Percentiles rank a stretch among this genome's conserved stretches.
Conservation (phyloP, 2,329 filamentous ascomycete species). For the Exophiala aquamarina region DNA sequence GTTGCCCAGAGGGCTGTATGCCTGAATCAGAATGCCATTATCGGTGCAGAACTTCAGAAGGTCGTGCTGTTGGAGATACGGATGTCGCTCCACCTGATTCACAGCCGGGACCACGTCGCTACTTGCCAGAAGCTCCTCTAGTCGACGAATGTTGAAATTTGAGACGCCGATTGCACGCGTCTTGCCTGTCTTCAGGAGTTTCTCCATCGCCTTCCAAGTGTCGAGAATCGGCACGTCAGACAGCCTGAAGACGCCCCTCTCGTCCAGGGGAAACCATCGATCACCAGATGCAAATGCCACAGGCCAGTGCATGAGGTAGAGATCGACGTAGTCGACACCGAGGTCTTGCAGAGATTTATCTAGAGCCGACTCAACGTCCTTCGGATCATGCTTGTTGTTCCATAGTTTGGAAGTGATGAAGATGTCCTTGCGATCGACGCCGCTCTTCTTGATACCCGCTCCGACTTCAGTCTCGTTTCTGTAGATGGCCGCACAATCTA, state of each 20-base stretch:
- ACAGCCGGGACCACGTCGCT: conserved; percentile 48
- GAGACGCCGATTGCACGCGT: conserved; percentile 43
- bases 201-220: conserved; percentile 43
- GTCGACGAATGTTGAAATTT: conserved; percentile 38
- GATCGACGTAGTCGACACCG: conserved; percentile 53
- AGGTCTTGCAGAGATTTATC: conserved; percentile 52
- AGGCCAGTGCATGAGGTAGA: conserved; percentile 54
- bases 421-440: conserved; percentile 16
- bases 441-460: conserved; percentile 39
- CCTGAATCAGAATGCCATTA: conserved; percentile 61
- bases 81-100: conserved; percentile 71
- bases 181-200: conserved; percentile 43
- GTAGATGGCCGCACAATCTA: conserved; percentile 47
- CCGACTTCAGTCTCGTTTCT: conserved; percentile 52
- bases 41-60: conserved; percentile 58
- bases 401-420: conserved; percentile 63
- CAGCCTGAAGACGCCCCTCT: conserved; percentile 33
- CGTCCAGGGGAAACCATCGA: conserved; percentile 47
- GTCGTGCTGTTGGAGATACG: conserved; percentile 63
- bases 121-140: conserved; percentile 15
- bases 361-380: conserved; percentile 51
- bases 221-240: conserved; percentile 41
- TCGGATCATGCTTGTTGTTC: conserved; percentile 55
- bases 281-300: conserved; percentile 49
- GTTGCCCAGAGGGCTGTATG: conserved; percentile 65